Evolutionary conservation across 2,329 filamentous ascomycete species (phyloP), one percentile per base, ranked within the genome.

Genomic region (Hymenotorrendiella dingleyae): DNA sequence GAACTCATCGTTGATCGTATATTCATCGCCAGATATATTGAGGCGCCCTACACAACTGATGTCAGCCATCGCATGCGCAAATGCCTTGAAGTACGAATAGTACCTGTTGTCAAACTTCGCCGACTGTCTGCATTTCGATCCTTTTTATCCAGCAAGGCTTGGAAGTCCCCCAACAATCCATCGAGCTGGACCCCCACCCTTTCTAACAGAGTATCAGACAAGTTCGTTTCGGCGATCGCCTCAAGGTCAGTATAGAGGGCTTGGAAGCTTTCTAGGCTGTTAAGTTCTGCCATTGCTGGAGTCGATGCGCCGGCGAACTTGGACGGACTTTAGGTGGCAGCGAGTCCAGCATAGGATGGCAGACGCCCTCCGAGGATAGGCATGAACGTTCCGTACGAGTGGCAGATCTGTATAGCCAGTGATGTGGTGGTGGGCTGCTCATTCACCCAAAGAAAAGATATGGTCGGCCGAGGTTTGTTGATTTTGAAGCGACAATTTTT

Each of bases 211-310:
- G 17, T n/a, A 48, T 82, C 80, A 23, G 82, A 74, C 39, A 88
- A 66, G 21, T 83, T 78, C 43, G 80, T 78, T 58, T 93, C 82
- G 50, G 79, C 78, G 55, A 93, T 74, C 44, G 84, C 81, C 54
- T 84, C 71, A 49, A 98, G 79, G 67, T 95, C 89, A 63, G 85
- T 80, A 65, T 94, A 86, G 56, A 98, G 80, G 64, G 80, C 82
- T 69, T 90, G 82, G 58, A 97, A 79, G 65, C 81, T 78, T 60
- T 83, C 82, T 60, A 94, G 74, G 60, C 76, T 79, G 62, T 81
- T 81, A 62, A 79, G 70, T 60, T 84, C 82, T 63, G 83, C 80
- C 87, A 93, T 91, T 37, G 45, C 47, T 47, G 36, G 43, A 27
- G 32, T 49, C 38, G 42, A 54, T 58, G 54, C 50, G 54, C 53